phyloP scores from a whole-genome alignment of 495 filamentous ascomycete species.

The Lophium mytilinum region DNA sequence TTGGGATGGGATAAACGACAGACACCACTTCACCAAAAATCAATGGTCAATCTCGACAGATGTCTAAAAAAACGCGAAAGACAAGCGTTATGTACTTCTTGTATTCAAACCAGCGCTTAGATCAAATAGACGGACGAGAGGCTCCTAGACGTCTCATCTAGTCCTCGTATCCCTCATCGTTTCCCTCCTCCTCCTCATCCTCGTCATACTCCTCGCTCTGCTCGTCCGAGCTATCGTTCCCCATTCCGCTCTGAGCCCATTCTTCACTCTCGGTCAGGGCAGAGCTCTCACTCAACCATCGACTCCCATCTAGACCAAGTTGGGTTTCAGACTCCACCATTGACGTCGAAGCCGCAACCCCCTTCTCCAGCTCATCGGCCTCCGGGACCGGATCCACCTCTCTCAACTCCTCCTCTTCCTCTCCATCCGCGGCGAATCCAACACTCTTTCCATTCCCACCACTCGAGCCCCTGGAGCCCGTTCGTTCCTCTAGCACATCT shows the following conservation, averaged over 20 bases:
- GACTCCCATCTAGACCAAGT: slow-evolving; percentile 12
- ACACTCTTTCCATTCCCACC: slow-evolving; percentile 27
- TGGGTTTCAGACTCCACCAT: slow-evolving; percentile 1
- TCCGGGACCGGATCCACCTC: slow-evolving; percentile 31
- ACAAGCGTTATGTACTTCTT: no score
- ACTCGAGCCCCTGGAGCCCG: neutral
- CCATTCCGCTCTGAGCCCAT: slow-evolving; percentile 22
- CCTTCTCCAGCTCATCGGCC: slow-evolving; percentile 15
- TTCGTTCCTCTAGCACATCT: slow-evolving; percentile 49
- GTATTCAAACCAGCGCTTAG: no score
- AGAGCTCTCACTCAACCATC: slow-evolving; percentile 8
- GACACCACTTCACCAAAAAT: no score
- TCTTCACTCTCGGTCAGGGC: slow-evolving; percentile 15
- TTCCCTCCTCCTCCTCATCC: slow-evolving; percentile 23
- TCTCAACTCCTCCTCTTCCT: slow-evolving; percentile 12
- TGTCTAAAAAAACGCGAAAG: no score
- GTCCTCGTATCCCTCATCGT: slow-evolving; percentile 3
- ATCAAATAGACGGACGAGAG: no score
- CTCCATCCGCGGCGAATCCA: slow-evolving; percentile 26
- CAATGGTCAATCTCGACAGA: no score
- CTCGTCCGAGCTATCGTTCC: slow-evolving; percentile 25
- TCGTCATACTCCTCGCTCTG: slow-evolving; percentile 27
- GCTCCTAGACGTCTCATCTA: neutral
- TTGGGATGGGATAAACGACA: no score
- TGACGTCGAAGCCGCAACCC: slow-evolving; percentile 11